Conservation (phyloP, 1,139 yeast genomes). For the Pichia sp. region DNA sequence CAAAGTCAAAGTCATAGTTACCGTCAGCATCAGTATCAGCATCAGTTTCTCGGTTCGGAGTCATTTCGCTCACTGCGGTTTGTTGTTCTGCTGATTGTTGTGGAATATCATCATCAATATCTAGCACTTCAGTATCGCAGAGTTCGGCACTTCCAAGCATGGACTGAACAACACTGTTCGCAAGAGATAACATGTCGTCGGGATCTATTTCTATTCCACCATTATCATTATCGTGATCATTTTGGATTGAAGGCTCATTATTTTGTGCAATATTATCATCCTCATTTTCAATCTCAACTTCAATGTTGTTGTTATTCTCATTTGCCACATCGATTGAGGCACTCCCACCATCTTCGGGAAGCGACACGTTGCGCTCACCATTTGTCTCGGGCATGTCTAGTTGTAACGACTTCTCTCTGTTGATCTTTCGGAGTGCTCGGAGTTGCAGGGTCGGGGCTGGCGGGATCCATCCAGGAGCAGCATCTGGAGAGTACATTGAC, state of each 20-base stretch:
- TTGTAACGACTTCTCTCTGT: too few species aligned
- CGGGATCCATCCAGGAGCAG: background rate
- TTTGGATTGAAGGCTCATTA: too few species aligned
- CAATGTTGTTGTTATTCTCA: background rate
- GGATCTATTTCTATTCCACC: background rate
- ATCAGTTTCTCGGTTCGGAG: too few species aligned
- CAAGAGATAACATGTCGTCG: constrained; percentile 4
- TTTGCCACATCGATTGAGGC: background rate
- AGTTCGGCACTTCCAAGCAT: too few species aligned
- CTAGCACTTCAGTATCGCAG: too few species aligned
- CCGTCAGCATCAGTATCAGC: background rate
- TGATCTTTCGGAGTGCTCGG: too few species aligned
- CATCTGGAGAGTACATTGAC: too few species aligned
- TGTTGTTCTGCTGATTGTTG: background rate
- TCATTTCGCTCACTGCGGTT: too few species aligned
- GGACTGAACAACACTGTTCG: constrained; percentile 11
- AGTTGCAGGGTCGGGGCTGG: too few species aligned
- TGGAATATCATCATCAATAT: background rate
- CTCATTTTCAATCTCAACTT: background rate
- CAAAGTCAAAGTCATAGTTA: constrained; percentile 1
- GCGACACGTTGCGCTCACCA: too few species aligned
- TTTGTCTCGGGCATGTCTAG: too few species aligned
- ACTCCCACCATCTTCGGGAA: background rate
- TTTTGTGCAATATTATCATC: background rate
- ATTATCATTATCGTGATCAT: background rate